Evolutionary conservation across 306 rosid genomes (phyloP).

Genomic region (Lathyrus sativus): DNA sequence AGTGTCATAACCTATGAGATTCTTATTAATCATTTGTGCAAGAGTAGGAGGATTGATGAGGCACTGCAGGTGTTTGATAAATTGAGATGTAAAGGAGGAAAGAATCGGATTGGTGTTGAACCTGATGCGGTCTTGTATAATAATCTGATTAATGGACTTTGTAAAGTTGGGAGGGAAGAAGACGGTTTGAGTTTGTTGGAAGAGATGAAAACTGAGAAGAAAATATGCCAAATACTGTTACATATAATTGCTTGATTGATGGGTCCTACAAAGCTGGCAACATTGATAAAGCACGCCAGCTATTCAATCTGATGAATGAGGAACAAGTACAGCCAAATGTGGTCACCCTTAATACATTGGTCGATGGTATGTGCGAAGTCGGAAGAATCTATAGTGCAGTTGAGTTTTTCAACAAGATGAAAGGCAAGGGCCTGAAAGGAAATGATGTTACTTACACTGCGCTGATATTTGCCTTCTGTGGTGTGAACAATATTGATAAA

Average conservation of each 20-base stretch:
- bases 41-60: slow-evolving; percentile 69
- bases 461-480: slow-evolving; percentile 67
- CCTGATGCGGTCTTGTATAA: slow-evolving; percentile 70
- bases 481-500: slow-evolving; percentile 63
- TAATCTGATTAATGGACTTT: slow-evolving; percentile 78
- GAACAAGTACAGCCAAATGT: slow-evolving; percentile 57
- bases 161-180: slow-evolving; percentile 85
- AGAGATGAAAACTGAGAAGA: slow-evolving; percentile 54
- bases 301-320: slow-evolving; percentile 61
- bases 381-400: slow-evolving; percentile 64
- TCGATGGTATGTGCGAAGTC: slow-evolving; percentile 69
- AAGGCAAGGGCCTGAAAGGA: slow-evolving; percentile 61
- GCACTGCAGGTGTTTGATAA: slow-evolving; percentile 62
- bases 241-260: slow-evolving; percentile 79
- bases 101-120: slow-evolving; percentile 37
- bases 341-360: slow-evolving; percentile 68
- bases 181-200: slow-evolving; percentile 67
- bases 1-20: slow-evolving; percentile 67
- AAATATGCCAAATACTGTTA: slow-evolving; percentile 53
- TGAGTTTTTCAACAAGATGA: slow-evolving; percentile 61
- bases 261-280: slow-evolving; percentile 70
- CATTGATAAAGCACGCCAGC: slow-evolving; percentile 54
- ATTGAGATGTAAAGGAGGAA: slow-evolving; percentile 50
- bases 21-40: slow-evolving; percentile 61
- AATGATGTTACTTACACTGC: slow-evolving; percentile 58